Conservation (phyloP, 1,284 basidiomycete species). For the Cerioporus squamosus region DNA sequence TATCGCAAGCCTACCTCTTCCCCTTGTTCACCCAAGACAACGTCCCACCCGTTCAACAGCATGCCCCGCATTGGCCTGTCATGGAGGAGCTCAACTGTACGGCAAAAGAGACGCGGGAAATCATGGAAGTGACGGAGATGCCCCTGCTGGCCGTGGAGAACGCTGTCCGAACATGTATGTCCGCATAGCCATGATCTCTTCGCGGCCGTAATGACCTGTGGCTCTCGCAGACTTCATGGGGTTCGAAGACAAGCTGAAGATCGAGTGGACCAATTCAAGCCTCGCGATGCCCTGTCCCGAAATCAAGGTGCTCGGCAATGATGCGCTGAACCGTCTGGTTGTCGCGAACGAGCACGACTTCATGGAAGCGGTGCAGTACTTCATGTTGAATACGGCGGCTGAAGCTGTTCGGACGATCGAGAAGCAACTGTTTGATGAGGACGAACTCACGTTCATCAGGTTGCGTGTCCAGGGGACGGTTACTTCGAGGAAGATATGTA, state of each 20-base stretch:
- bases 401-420: conserved; percentile 17
- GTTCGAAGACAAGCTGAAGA: background rate
- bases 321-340: background rate
- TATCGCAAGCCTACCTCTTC: background rate
- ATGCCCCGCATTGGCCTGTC: background rate
- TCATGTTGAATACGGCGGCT: conserved; percentile 14
- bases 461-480: conserved; percentile 1
- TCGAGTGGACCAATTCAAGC: conserved; percentile 8
- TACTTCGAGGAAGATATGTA: conserved; percentile 4
- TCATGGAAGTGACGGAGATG: background rate
- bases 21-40: background rate
- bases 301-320: background rate
- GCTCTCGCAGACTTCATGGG: conserved; percentile 2
- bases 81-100: background rate
- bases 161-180: background rate
- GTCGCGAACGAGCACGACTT: conserved; percentile 8
- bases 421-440: conserved; percentile 10
- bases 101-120: background rate
- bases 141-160: background rate
- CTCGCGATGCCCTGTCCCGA: conserved; percentile 15
- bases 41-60: background rate
- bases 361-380: conserved; percentile 5
- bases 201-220: background rate
- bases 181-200: background rate
- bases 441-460: conserved; percentile 8